phyloP scores from a whole-genome alignment of 2,329 filamentous ascomycete species.

The Cordyceps cateniannulata region DNA sequence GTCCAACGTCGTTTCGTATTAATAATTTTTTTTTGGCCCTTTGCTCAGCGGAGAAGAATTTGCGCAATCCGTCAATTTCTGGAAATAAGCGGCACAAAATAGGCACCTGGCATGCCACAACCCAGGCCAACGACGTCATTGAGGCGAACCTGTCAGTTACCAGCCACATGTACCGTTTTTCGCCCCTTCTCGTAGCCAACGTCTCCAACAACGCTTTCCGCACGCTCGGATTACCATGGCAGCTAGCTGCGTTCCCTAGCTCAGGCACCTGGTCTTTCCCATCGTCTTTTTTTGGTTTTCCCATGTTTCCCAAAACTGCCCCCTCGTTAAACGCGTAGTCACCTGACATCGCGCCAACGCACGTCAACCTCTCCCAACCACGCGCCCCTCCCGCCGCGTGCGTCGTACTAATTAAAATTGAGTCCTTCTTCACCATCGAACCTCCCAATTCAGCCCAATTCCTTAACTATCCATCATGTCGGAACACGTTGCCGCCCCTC shows the following conservation, averaged over 20 bases:
- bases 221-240: too few relatives aligned
- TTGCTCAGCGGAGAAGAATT: too few relatives aligned
- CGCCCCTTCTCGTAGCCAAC: too few relatives aligned
- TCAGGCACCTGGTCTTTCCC: background rate
- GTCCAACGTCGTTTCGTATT: too few relatives aligned
- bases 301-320: background rate
- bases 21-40: too few relatives aligned
- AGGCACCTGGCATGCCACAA: too few relatives aligned
- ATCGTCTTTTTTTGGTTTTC: background rate
- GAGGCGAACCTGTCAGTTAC: too few relatives aligned
- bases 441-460: background rate
- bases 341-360: constrained; percentile 6
- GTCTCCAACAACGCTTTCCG: too few relatives aligned
- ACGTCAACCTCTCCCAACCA: background rate
- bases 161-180: too few relatives aligned
- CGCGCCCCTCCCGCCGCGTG: background rate
- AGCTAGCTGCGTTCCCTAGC: background rate
- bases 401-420: background rate
- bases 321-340: background rate
- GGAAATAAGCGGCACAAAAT: too few relatives aligned
- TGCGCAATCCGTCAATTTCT: too few relatives aligned
- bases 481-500: constrained; percentile 64
- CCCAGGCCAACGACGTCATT: too few relatives aligned
- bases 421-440: background rate
- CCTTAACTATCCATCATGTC: constrained; percentile 44